Evolutionary conservation across 495 filamentous ascomycete genomes (phyloP), one percentile per base, ranked within the genome.

Genomic region (Penicillium cataractarum): DNA sequence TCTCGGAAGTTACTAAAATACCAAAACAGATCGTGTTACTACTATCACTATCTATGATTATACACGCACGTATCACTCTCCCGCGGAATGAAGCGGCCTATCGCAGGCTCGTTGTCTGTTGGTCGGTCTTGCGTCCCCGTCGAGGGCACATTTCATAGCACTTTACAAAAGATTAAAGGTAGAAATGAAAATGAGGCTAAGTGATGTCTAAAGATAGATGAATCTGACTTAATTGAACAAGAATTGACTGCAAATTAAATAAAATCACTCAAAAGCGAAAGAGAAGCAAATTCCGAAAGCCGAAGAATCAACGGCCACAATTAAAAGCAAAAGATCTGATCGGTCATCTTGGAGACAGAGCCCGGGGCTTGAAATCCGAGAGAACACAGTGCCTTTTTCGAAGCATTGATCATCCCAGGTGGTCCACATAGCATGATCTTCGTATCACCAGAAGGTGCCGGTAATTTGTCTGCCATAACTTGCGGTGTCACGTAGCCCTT

Each of bases 361-460:
- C 56, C 42, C 2, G 56, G 56, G 17, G 56, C 66, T 37, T 65
- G 27, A 33, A 71, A 76, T n/a, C 76, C 76, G 53, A 78, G 24
- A 10, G 39, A 59, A 15, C 63, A 64, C 64, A 77, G 64, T 31
- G 57, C 70, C 54, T 71, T 73, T 64, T 78, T 78, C 19, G 71
- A 62, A 0, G 77, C 77, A 50, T 72, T 78, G 8, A 78, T 60
- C 71, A 78, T 75, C 0, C 75, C 74, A 2, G 76, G 75, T 2
- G 78, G 78, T 3, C 78, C 78, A 63, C 76, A 80, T n/a, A 80
- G 64, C 62, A 79, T 64, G 7, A 78, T 60, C 60, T 73, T 80
- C 10, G 67, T 71, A 24, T 75, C 76, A 13, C 57, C 27, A 10
- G 72, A 58, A 5, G 68, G 55, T 4, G 27, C 49, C 10, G 73